Conservation (phyloP, 1,139 yeast genomes). For the Magnusiomyces suaveolens region DNA sequence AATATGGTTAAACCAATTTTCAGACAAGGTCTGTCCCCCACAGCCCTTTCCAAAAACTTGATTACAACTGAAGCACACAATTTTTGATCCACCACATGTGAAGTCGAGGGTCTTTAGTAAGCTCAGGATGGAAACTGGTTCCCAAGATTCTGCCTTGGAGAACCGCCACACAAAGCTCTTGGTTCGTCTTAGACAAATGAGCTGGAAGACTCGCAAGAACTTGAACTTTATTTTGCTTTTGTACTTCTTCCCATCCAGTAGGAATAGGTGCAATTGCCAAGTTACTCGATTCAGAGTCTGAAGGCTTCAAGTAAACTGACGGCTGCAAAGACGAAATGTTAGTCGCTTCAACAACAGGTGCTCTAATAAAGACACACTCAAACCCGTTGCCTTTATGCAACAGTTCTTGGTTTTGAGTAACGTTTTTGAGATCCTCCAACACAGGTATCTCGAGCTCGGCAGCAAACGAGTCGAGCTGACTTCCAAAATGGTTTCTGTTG, state of each 20-base stretch:
- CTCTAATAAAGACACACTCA: constrained; percentile 63
- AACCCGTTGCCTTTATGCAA: constrained; percentile 32
- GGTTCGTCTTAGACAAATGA: constrained; percentile 16
- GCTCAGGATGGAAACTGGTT: constrained; percentile 77
- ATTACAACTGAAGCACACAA: constrained; percentile 3
- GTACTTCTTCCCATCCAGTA: constrained; percentile 5
- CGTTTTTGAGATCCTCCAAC: constrained; percentile 36
- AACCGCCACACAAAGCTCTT: constrained; percentile 50
- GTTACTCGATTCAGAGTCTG: constrained; percentile 8
- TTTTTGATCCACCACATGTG: constrained; percentile 60
- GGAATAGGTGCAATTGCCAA: constrained; percentile 14
- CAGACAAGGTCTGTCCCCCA: neutral
- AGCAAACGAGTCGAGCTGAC: constrained; percentile 63
- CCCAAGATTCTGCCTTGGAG: constrained; percentile 60
- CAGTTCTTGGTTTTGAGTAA: constrained; percentile 13
- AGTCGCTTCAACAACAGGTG: constrained; percentile 55
- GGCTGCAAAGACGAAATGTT: constrained; percentile 10
- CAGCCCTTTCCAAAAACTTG: neutral
- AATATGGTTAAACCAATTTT: neutral
- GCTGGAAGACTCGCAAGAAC: constrained; percentile 23
- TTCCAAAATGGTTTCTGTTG: constrained; percentile 66
- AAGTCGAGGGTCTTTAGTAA: constrained; percentile 48
- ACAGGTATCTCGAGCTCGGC: constrained; percentile 42
- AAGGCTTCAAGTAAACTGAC: constrained; percentile 6
- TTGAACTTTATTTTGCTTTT: constrained; percentile 17